Conservation (phyloP, 2,329 filamentous ascomycete species). For the Botrytis paeoniae region DNA sequence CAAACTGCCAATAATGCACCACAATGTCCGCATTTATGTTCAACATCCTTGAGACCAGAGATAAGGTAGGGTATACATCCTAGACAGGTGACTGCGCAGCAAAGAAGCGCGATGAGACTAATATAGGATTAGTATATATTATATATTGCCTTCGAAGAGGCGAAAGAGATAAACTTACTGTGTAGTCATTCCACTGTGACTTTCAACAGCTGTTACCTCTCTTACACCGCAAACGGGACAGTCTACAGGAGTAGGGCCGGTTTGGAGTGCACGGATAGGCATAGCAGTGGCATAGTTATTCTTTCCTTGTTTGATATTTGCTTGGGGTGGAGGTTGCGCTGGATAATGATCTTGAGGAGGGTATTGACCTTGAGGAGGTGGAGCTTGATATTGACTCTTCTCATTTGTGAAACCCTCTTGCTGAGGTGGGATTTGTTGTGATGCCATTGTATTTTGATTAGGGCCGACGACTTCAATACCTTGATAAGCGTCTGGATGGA, state of each 20-base stretch:
- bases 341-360: neutral
- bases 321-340: constrained; percentile 4
- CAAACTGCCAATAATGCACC: constrained; percentile 43
- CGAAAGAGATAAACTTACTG: constrained; percentile 24
- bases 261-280: constrained; percentile 22
- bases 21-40: constrained; percentile 45
- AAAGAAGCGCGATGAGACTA: constrained; percentile 28
- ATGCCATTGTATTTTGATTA: constrained; percentile 5
- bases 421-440: constrained; percentile 8
- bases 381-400: constrained; percentile 6
- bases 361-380: constrained; percentile 3
- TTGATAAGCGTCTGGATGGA: constrained; percentile 5
- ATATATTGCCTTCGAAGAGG: neutral
- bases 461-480: constrained; percentile 14
- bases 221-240: constrained; percentile 29
- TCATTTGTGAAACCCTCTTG: constrained; percentile 6
- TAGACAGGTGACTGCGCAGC: constrained; percentile 34
- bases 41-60: constrained; percentile 44
- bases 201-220: constrained; percentile 27
- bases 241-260: constrained; percentile 25
- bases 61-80: constrained; percentile 45
- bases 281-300: constrained; percentile 23
- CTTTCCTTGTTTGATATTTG: constrained; percentile 7
- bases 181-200: constrained; percentile 26
- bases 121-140: neutral